Evolutionary conservation across 768 basidiomycete species (phyloP).

Genomic region (Infundibulicybe gibba): DNA sequence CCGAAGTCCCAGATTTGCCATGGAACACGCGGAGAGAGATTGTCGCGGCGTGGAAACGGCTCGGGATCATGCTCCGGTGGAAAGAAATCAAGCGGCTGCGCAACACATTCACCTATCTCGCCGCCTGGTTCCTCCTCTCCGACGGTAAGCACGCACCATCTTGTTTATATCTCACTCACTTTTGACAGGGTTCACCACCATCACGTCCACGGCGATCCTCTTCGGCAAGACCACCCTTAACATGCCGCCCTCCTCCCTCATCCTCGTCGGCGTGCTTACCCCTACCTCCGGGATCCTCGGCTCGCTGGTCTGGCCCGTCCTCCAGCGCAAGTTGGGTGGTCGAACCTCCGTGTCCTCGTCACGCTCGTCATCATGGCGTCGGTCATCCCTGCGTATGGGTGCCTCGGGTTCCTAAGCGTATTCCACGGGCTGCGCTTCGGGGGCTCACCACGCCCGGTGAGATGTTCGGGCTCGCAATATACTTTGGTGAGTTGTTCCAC

Average conservation of each 20-base stretch:
- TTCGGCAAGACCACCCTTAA: slow-evolving; percentile 87
- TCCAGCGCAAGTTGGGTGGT: slow-evolving; percentile 66
- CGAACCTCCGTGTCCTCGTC: slow-evolving; percentile 65
- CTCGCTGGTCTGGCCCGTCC: slow-evolving; percentile 72
- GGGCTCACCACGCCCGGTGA: slow-evolving; percentile 78
- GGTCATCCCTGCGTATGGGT: slow-evolving; percentile 76
- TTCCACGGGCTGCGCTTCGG: slow-evolving; percentile 55
- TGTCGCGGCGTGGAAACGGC: slow-evolving; percentile 65
- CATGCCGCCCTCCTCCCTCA: slow-evolving; percentile 75
- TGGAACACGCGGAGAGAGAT: slow-evolving; percentile 56
- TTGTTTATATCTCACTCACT: not conserved
- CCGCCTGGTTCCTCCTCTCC: slow-evolving; percentile 92
- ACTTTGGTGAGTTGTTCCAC: slow-evolving; percentile 58
- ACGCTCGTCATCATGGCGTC: slow-evolving; percentile 64
- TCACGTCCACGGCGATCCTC: slow-evolving; percentile 87
- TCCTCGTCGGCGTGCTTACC: slow-evolving; percentile 77
- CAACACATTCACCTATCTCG: slow-evolving; percentile 86
- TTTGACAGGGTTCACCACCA: slow-evolving; percentile 77
- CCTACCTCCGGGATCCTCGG: slow-evolving; percentile 79
- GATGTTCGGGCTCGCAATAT: slow-evolving; percentile 81
- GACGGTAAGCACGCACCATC: slow-evolving; percentile 55
- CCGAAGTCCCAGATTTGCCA: slow-evolving; percentile 9
- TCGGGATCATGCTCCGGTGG: slow-evolving; percentile 73
- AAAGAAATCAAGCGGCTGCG: slow-evolving; percentile 68
- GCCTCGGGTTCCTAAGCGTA: slow-evolving; percentile 67